Base-by-base conservation (phyloP, 129 eudicot genomes). In the Flaveria ramosissima region DNA sequence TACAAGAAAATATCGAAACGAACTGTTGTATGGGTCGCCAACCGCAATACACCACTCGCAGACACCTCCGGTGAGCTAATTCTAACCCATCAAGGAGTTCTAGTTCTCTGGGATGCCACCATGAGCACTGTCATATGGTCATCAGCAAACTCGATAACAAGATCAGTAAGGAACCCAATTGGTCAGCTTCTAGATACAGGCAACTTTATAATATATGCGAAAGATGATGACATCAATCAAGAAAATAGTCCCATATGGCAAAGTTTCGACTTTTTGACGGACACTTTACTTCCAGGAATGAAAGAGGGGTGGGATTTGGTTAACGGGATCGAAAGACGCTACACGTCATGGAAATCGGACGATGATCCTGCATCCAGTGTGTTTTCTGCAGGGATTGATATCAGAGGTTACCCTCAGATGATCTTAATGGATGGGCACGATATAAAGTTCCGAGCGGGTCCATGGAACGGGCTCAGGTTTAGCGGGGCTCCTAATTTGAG, bases 331-430 rank as follows among this genome's bases (percentile, higher is more conserved):
- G 71, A 60, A 48, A 20, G 62, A 20, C 27, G 27, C 68, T 3
- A 23, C 36, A 41, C 61, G 13, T 75, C 79, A 46, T 75, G 79
- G 79, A 75, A 63, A 36, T 41, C 23, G 20, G 39, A 8, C 7
- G 30, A 75, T 11, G 70, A 75, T 64, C 79, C 79, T 1, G 26
- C 72, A 14, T 2, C 11, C 1, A 71, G 79, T 46, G 61, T 14
- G 13, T 75, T 61, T 46, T 43, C 79, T 15, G n/a, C 0, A 0
- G 0, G 1, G 16, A 0, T 27, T 15, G 76, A 71, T 55, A 71
- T 48, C 1, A 4, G 19, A 7, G 71, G 71, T 14, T 75, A 46
- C 39, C 72, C 79, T 42, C 62, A 75, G 3, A 0, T 0, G 2
- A 2, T 45, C 14, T 1, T 62, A 27, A 61, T 0, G 41, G 23